phyloP scores from a whole-genome alignment of 2,329 filamentous ascomycete species.

The Colletotrichum abscissum region DNA sequence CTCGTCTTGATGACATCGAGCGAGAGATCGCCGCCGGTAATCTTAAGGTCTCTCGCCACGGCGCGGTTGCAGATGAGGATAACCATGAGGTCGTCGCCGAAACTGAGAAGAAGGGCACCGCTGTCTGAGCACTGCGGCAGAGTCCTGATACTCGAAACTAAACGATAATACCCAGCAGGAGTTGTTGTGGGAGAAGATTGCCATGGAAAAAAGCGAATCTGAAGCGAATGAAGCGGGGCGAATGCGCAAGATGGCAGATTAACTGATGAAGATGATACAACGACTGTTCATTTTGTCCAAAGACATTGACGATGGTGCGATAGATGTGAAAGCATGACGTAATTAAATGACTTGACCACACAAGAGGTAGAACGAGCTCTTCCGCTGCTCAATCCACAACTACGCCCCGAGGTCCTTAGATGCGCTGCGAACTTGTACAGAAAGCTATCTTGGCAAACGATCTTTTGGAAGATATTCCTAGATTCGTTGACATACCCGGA shows the following conservation, averaged over 20 bases:
- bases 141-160: not conserved
- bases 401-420: too few species aligned
- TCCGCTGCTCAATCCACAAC: too few species aligned
- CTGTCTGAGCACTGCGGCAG: not conserved
- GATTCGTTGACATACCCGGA: too few species aligned
- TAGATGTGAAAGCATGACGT: too few species aligned
- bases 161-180: not conserved
- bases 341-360: too few species aligned
- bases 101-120: constrained; percentile 35
- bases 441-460: too few species aligned
- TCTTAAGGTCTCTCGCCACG: constrained; percentile 47
- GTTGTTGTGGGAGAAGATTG: not conserved
- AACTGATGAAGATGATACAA: not conserved
- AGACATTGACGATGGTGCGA: not conserved
- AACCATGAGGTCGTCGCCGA: not conserved
- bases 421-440: too few species aligned
- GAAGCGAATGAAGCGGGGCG: not conserved
- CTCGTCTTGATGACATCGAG: constrained; percentile 58
- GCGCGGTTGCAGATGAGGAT: not conserved
- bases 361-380: too few species aligned
- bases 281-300: not conserved
- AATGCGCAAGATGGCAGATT: not conserved
- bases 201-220: not conserved
- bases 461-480: too few species aligned
- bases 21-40: constrained; percentile 60